These are phyloP conservation scores for Mycena polygramma DNA, from an alignment of 768 basidiomycete species.

Conservation along the genomic window DNA sequence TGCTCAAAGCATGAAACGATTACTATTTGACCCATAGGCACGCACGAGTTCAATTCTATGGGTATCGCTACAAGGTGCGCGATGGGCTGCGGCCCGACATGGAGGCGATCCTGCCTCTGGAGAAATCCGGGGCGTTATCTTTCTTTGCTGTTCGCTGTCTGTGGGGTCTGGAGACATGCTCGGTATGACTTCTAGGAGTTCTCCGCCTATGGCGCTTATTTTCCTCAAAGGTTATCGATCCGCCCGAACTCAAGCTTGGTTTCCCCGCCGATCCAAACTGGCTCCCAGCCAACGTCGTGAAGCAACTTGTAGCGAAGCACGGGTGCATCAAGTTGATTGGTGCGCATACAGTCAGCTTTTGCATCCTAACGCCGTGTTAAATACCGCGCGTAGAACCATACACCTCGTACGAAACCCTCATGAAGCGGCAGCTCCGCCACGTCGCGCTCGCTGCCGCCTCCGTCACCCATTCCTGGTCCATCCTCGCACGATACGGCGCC, in stretches of 20 bases:
- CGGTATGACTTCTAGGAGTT: neutral
- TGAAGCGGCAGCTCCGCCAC: conserved; percentile 26
- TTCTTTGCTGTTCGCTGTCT: conserved; percentile 20
- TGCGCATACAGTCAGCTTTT: conserved; percentile 3
- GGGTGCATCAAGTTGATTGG: conserved; percentile 34
- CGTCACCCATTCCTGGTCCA: conserved; percentile 2
- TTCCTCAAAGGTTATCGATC: conserved; percentile 21
- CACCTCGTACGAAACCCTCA: conserved; percentile 28
- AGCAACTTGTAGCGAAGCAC: conserved; percentile 13
- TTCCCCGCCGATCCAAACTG: conserved; percentile 28
- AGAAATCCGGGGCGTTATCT: conserved; percentile 21
- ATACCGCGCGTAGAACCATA: too few relatives aligned
- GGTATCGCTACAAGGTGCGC: conserved; percentile 23
- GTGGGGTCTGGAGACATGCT: conserved; percentile 35
- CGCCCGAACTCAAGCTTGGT: conserved; percentile 20
- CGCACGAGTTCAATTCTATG: conserved; percentile 27
- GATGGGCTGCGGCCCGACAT: conserved; percentile 33
- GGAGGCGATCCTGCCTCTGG: conserved; percentile 19
- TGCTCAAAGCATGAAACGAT: neutral
- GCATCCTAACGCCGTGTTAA: too few relatives aligned
- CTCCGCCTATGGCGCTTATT: neutral
- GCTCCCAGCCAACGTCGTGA: conserved; percentile 19
- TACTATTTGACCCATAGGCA: neutral
- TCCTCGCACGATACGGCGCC: neutral
- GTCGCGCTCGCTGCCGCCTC: conserved; percentile 12